A percentile compares a stretch with the other conserved stretches of the same genome.
Evolutionary conservation across 2,329 filamentous ascomycete species (phyloP).

Genomic region (Sporothrix sp.): DNA sequence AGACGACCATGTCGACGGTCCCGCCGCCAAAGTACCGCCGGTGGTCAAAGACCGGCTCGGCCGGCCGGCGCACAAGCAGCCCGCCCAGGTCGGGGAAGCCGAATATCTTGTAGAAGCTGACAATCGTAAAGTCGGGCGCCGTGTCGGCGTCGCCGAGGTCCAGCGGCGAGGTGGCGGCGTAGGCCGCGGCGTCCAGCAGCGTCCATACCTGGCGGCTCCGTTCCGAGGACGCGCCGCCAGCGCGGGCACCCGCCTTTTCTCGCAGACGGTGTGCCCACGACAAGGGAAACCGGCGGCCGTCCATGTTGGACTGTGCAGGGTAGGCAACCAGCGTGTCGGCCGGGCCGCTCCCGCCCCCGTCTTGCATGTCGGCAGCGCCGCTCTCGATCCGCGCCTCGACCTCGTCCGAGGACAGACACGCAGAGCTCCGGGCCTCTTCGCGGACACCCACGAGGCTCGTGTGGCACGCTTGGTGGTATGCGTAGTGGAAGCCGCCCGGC

Average conservation of each 20-base stretch:
- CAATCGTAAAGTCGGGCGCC: conserved; percentile 73
- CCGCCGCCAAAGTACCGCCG: conserved; percentile 87
- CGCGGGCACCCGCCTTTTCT: neutral
- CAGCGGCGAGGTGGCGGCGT: conserved; percentile 66
- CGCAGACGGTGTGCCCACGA: conserved; percentile 45
- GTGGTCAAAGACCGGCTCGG: conserved; percentile 51
- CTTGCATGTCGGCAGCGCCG: neutral
- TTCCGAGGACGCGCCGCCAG: too few species aligned
- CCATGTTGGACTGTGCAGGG: conserved; percentile 88
- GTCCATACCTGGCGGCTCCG: too few species aligned
- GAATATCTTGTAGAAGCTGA: conserved; percentile 97
- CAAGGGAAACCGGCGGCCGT: conserved; percentile 65
- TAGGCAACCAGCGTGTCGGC: conserved; percentile 58
- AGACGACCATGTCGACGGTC: conserved; percentile 83
- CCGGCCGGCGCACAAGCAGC: conserved; percentile 66
- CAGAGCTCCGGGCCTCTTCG: conserved; percentile 54
- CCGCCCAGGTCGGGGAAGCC: conserved; percentile 88
- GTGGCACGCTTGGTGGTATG: conserved; percentile 75
- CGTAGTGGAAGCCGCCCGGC: conserved; percentile 66
- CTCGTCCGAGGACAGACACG: conserved; percentile 56
- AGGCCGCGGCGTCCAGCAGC: conserved; percentile 73
- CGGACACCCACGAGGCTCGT: conserved; percentile 78
- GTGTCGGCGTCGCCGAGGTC: conserved; percentile 51
- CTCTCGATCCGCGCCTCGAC: conserved; percentile 55
- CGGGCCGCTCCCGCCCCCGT: neutral